A percentile compares a stretch with the other conserved stretches of the same genome.
These are phyloP conservation scores for Penicillium polonicum DNA, from an alignment of 2,329 filamentous ascomycete genomes.

Conservation along the genomic window DNA sequence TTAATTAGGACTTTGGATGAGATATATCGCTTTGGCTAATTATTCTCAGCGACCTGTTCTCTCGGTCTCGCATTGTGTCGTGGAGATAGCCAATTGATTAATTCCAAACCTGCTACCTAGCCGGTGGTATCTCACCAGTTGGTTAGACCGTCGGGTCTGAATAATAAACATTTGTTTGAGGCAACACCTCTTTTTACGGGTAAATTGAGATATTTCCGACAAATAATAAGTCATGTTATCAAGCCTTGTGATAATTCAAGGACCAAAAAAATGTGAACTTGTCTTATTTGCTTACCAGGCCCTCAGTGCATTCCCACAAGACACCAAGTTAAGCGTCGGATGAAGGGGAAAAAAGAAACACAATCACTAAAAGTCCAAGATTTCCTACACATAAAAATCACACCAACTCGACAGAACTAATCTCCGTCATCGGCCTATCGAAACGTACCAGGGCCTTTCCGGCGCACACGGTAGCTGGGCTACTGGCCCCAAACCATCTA, in stretches of 20 bases:
- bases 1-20: background rate
- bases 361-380: background rate
- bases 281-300: background rate
- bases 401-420: background rate
- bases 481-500: conserved; percentile 54
- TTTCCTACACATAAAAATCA: background rate
- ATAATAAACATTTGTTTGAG: background rate
- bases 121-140: conserved; percentile 14
- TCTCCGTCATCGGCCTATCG: background rate
- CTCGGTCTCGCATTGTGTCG: background rate
- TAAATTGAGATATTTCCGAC: too few species aligned
- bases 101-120: background rate
- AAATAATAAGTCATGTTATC: too few species aligned
- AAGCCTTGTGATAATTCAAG: too few species aligned
- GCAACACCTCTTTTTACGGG: background rate
- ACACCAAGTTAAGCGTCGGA: too few species aligned
- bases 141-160: too few species aligned
- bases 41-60: background rate
- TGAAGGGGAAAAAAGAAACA: background rate
- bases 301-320: background rate
- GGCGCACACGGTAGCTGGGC: background rate
- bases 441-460: background rate
- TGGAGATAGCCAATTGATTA: background rate
- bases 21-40: background rate
- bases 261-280: background rate